Evolutionary conservation across 805 yeast genomes (phyloP).

Genomic region (Myxozyma neotropica): DNA sequence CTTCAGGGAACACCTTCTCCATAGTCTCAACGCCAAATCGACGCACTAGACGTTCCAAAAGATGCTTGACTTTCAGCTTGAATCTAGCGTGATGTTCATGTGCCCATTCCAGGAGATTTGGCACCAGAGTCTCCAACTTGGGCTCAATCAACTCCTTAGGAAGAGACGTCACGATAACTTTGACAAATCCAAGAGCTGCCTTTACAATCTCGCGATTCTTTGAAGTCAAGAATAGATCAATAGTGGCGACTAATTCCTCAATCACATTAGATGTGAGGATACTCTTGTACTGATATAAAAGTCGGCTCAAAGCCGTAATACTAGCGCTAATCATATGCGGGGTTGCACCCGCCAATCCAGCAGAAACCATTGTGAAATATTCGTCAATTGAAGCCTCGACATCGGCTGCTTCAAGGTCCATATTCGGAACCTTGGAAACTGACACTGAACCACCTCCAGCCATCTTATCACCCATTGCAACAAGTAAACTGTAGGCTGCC

Average conservation of each 20-base stretch:
- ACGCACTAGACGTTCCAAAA: conserved; percentile 86
- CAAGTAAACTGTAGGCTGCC: conserved; percentile 71
- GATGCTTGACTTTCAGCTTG: conserved; percentile 88
- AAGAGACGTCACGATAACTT: conserved; percentile 79
- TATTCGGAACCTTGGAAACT: conserved; percentile 66
- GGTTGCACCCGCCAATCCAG: conserved; percentile 91
- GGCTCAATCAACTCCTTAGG: conserved; percentile 75
- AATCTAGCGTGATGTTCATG: conserved; percentile 96
- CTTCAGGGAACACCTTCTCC: conserved; percentile 84
- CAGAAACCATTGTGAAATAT: conserved; percentile 89
- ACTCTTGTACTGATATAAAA: conserved; percentile 70
- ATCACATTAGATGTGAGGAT: conserved; percentile 61
- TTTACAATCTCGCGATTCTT: conserved; percentile 92
- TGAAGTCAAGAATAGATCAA: conserved; percentile 86
- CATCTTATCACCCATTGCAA: conserved; percentile 82
- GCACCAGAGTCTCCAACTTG: conserved; percentile 65
- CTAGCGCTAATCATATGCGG: conserved; percentile 98
- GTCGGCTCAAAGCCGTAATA: conserved; percentile 83
- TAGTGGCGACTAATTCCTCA: conserved; percentile 77
- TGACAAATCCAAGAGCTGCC: conserved; percentile 90
- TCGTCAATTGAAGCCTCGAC: conserved; percentile 72
- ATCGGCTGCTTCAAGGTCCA: conserved; percentile 62
- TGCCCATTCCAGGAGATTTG: conserved; percentile 84
- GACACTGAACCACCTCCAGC: conserved; percentile 61
- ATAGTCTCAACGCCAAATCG: conserved; percentile 88